These are phyloP conservation scores for Hyaloscypha hepaticicola DNA, from an alignment of 495 filamentous ascomycete species.

Conservation along the genomic window DNA sequence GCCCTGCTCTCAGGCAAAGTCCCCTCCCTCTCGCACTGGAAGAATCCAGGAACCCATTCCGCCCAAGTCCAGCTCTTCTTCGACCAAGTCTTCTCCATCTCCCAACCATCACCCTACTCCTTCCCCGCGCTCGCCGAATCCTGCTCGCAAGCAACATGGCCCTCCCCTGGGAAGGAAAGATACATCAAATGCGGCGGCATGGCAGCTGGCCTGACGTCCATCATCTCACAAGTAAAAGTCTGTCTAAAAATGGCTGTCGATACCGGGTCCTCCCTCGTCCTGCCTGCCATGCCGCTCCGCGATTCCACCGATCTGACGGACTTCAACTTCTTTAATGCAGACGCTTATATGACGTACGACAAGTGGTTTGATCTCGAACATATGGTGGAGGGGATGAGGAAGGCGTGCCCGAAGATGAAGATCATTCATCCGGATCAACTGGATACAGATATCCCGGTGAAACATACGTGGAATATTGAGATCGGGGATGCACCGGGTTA, in stretches of 20 bases:
- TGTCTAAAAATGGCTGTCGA: constrained; percentile 34
- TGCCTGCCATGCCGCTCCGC: constrained; percentile 32
- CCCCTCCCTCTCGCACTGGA: neutral
- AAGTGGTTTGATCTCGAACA: constrained; percentile 33
- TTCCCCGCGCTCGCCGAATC: constrained; percentile 18
- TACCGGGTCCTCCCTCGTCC: constrained; percentile 22
- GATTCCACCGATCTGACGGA: constrained; percentile 30
- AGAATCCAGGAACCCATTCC: neutral
- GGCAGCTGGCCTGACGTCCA: constrained; percentile 29
- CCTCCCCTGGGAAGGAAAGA: constrained; percentile 16
- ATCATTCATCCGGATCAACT: constrained; percentile 29
- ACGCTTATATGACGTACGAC: constrained; percentile 31
- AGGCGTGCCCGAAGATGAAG: constrained; percentile 30
- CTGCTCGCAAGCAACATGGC: constrained; percentile 23
- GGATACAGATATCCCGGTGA: constrained; percentile 13
- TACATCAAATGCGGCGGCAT: constrained; percentile 32
- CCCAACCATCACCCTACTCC: constrained; percentile 6
- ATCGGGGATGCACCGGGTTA: constrained; percentile 23
- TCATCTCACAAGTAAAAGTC: constrained; percentile 34
- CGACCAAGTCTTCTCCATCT: constrained; percentile 29
- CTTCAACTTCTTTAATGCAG: constrained; percentile 32
- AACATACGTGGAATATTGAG: constrained; percentile 23
- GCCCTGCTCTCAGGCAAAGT: neutral
- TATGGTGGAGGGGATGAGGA: constrained; percentile 17
- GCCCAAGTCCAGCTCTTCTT: constrained; percentile 24